Evolutionary conservation across 192 early-diverging fungal species (phyloP).

Genomic region (Pilobolus umbonatus): DNA sequence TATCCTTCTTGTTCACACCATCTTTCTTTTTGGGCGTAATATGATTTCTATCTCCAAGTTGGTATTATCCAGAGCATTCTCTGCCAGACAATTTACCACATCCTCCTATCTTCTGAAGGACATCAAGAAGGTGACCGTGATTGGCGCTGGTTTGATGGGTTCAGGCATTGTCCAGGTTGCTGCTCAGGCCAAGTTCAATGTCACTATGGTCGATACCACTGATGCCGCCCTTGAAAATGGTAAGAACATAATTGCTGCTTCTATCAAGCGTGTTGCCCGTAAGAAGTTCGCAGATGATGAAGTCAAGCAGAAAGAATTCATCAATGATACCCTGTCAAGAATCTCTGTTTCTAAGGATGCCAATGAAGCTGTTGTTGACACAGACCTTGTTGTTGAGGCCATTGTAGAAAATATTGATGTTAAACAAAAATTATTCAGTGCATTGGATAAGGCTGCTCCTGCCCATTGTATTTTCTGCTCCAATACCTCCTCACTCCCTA

Average conservation of each 20-base stretch:
- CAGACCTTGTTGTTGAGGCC: conserved; percentile 91
- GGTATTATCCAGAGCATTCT: too few relatives aligned
- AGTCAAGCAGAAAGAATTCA: conserved; percentile 54
- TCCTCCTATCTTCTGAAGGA: conserved; percentile 28
- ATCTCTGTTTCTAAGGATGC: conserved; percentile 67
- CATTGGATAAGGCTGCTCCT: conserved; percentile 70
- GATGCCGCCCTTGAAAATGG: conserved; percentile 72
- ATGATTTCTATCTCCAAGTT: too few relatives aligned
- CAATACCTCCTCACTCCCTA: conserved; percentile 91
- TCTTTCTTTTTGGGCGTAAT: too few relatives aligned
- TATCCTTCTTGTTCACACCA: too few relatives aligned
- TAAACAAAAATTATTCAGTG: conserved; percentile 79
- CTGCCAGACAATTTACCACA: conserved; percentile 20
- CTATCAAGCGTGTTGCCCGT: conserved; percentile 83
- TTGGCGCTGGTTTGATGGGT: conserved; percentile 87
- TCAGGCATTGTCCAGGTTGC: conserved; percentile 88
- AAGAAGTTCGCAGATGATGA: conserved; percentile 78
- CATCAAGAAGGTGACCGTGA: conserved; percentile 73
- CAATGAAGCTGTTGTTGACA: conserved; percentile 47
- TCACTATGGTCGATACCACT: conserved; percentile 84
- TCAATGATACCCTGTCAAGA: conserved; percentile 65
- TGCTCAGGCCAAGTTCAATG: conserved; percentile 71
- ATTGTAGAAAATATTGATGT: conserved; percentile 90
- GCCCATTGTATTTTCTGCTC: conserved; percentile 74
- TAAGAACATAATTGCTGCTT: conserved; percentile 75